Evolutionary conservation across 2,329 filamentous ascomycete species (phyloP), one percentile per base, ranked within the genome.

Genomic region (Colletotrichum abscissum): DNA sequence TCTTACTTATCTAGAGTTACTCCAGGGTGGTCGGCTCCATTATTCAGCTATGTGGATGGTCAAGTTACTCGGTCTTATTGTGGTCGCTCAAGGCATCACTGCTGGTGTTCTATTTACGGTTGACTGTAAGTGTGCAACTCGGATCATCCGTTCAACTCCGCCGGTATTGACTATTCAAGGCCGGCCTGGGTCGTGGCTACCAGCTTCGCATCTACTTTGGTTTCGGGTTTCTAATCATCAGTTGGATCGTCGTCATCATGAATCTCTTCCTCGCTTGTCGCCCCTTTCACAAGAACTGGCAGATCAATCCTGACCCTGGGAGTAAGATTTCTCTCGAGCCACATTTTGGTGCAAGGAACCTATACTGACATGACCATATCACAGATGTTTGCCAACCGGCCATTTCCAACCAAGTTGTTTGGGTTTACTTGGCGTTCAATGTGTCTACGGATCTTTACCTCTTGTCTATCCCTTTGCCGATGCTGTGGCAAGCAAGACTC

Each of bases 81-180:
- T 89, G 86, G 85, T 79, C 85, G 38, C 78, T 91, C 67, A 90
- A 91, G 79, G 78, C 84, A 1, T 88, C 87, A 70, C 85, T 90
- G 82, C 81, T 86, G 9, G 80, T 88, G 55, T 90, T 90, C 78
- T 90, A 90, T 77, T 16, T 69, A 19, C 63, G 67, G 35, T 22
- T 64, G 2, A 69, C 67, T n/a, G 59, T 82, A 38, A 7, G 84
- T n/a, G 5, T 8, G 3, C 16, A 49, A 49, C 42, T 49, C 7
- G 19, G 19, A n/a, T n/a, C 16, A n/a, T n/a, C 6, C 7, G 3
- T n/a, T 19, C 2, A 49, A n/a, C 7, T 22, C n/a, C 6, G 16
- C 19, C 42, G 7, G 19, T 49, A 19, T 49, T 49, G 19, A 49
- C 42, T 19, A n/a, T 8, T 3, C 7, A n/a, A n/a, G 42, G 42